Conservation (phyloP, 768 basidiomycete species). For the Leccinellum rugosiceps region DNA sequence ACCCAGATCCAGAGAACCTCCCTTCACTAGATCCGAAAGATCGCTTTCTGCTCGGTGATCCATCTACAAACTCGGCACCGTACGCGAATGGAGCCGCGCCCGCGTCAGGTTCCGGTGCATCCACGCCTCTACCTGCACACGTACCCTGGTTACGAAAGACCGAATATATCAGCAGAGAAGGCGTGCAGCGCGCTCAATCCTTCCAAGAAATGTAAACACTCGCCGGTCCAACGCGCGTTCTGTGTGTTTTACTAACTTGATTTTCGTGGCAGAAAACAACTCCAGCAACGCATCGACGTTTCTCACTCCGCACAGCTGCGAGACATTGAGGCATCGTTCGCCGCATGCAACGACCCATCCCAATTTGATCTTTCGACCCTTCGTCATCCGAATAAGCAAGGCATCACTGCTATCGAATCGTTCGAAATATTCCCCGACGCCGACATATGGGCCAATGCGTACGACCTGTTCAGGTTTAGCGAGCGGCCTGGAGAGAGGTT, state of each 20-base stretch:
- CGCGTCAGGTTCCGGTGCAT: conserved; percentile 35
- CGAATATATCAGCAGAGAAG: conserved; percentile 77
- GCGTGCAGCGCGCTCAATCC: conserved; percentile 39
- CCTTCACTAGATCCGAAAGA: conserved; percentile 72
- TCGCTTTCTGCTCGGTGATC: conserved; percentile 70
- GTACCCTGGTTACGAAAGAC: conserved; percentile 94
- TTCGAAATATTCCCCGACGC: conserved; percentile 83
- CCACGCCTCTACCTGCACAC: conserved; percentile 50
- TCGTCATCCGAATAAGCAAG: conserved; percentile 76
- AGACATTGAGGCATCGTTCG: conserved; percentile 77
- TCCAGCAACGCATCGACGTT: conserved; percentile 56
- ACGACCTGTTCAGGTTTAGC: conserved; percentile 82
- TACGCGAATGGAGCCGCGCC: conserved; percentile 40
- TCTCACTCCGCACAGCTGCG: conserved; percentile 71
- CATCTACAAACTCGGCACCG: conserved; percentile 41
- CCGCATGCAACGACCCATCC: conserved; percentile 49
- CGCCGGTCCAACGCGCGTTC: not conserved
- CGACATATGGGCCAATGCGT: conserved; percentile 86
- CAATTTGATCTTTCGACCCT: conserved; percentile 57
- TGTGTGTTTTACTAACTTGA: not conserved
- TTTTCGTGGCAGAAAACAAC: conserved; percentile 43
- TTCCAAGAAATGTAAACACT: conserved; percentile 54
- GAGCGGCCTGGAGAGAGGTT: conserved; percentile 81
- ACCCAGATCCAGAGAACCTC: conserved; percentile 59
- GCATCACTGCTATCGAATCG: conserved; percentile 71